A percentile compares a stretch with the other conserved stretches of the same genome.
Conservation (phyloP, 306 rosid genomes). For the Hylodesmum podocarpum region DNA sequence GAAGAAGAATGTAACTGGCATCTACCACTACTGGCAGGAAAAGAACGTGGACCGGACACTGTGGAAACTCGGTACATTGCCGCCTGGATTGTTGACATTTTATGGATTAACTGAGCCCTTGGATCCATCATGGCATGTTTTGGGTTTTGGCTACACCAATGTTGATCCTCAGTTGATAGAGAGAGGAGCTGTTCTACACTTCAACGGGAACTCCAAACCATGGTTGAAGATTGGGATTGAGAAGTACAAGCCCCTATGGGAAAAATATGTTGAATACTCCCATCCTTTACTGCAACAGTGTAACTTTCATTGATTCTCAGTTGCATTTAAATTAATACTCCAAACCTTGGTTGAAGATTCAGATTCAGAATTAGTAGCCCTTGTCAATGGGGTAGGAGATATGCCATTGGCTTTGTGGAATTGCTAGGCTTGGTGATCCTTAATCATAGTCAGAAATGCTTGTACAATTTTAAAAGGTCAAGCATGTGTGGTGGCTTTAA, state of each 20-base stretch:
- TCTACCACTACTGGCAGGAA: constrained; percentile 93
- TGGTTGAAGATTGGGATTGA: constrained; percentile 95
- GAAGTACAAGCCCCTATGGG: constrained; percentile 90
- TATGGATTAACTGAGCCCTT: constrained; percentile 84
- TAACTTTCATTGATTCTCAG: constrained; percentile 60
- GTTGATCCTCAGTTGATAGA: constrained; percentile 72
- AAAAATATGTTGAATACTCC: constrained; percentile 68
- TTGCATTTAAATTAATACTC: constrained; percentile 46
- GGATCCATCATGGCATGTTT: constrained; percentile 79
- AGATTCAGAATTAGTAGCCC: constrained; percentile 51
- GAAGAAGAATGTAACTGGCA: constrained; percentile 83
- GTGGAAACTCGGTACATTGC: constrained; percentile 95
- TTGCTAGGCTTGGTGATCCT: constrained; percentile 26
- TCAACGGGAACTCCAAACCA: constrained; percentile 89
- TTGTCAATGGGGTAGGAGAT: constrained; percentile 44
- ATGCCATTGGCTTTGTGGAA: constrained; percentile 37
- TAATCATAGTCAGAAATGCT: constrained; percentile 46
- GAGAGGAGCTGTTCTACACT: constrained; percentile 84
- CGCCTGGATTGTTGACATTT: constrained; percentile 85
- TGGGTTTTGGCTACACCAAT: constrained; percentile 86
- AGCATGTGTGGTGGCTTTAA: constrained; percentile 44
- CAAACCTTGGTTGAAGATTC: constrained; percentile 60
- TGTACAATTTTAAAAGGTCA: constrained; percentile 51
- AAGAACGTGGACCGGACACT: constrained; percentile 75
- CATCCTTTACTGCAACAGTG: constrained; percentile 71